phyloP scores from a whole-genome alignment of 352 stramenopile species.

The Phytophthora brassicae region DNA sequence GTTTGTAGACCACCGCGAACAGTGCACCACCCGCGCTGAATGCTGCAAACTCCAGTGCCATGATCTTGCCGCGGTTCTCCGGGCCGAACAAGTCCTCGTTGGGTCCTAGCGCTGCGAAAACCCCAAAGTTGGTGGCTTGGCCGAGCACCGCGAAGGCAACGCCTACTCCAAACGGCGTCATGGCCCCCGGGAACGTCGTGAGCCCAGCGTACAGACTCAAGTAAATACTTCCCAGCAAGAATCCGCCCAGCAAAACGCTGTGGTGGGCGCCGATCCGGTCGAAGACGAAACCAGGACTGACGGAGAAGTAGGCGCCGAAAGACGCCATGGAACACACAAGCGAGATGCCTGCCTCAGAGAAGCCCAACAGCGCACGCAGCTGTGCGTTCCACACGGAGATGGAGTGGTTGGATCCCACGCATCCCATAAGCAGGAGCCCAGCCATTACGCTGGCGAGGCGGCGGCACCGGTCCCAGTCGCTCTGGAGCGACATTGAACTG shows the following conservation, averaged over 20 bases:
- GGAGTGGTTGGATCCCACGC: slow-evolving; percentile 71
- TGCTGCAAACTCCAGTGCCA: slow-evolving; percentile 61
- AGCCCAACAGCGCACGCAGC: slow-evolving; percentile 52
- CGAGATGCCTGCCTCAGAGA: slow-evolving; percentile 75
- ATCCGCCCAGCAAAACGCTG: slow-evolving; percentile 51
- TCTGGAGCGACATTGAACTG: neutral
- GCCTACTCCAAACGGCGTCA: slow-evolving; percentile 56
- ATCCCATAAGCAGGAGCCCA: slow-evolving; percentile 59
- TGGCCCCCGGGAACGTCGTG: slow-evolving; percentile 22
- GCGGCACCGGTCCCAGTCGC: slow-evolving; percentile 24
- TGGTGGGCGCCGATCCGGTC: slow-evolving; percentile 64
- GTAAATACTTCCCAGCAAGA: slow-evolving; percentile 47
- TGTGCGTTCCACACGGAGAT: slow-evolving; percentile 82
- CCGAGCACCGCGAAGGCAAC: slow-evolving; percentile 60
- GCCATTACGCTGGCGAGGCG: slow-evolving; percentile 53
- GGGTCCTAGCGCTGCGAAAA: slow-evolving; percentile 67
- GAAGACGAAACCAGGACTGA: slow-evolving; percentile 65
- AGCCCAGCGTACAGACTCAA: slow-evolving; percentile 44
- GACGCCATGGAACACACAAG: slow-evolving; percentile 78
- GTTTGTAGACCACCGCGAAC: slow-evolving; percentile 69
- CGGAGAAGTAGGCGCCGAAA: slow-evolving; percentile 79
- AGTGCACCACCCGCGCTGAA: slow-evolving; percentile 72
- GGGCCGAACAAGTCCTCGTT: slow-evolving; percentile 77
- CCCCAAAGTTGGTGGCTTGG: slow-evolving; percentile 66
- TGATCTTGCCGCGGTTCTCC: slow-evolving; percentile 67